Percentiles rank a stretch among this genome's conserved stretches.
Conservation (phyloP, 1,284 basidiomycete species). For the Ganoderma lingzhi region DNA sequence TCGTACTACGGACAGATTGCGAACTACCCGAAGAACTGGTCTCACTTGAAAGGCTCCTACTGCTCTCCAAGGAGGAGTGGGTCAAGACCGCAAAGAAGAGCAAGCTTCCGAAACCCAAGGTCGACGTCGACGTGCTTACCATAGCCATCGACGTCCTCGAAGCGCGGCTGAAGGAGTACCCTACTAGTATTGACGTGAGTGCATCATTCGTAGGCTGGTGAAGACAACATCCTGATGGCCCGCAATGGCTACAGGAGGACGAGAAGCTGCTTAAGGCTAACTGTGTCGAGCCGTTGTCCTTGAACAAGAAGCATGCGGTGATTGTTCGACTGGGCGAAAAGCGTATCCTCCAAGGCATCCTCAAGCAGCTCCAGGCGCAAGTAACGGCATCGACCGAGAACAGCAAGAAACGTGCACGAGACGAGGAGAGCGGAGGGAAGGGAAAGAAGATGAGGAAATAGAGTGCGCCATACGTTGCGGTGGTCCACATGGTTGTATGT, state of each 20-base stretch:
- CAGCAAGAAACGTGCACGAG: conserved; percentile 31
- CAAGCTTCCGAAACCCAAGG: conserved; percentile 81
- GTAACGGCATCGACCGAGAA: conserved; percentile 3
- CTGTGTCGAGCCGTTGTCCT: conserved; percentile 38
- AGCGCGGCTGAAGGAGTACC: conserved; percentile 62
- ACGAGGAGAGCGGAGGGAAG: conserved; percentile 22
- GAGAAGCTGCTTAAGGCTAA: conserved; percentile 49
- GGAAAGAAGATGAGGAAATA: conserved; percentile 32
- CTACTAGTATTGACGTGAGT: conserved; percentile 63
- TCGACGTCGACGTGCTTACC: conserved; percentile 57
- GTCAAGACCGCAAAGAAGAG: conserved; percentile 68
- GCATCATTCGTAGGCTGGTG: background rate
- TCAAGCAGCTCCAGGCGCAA: conserved; percentile 25
- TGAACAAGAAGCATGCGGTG: conserved; percentile 69
- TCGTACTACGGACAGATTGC: conserved; percentile 64
- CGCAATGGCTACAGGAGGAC: conserved; percentile 55
- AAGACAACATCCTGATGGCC: background rate
- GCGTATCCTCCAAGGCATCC: conserved; percentile 60
- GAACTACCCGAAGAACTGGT: conserved; percentile 71
- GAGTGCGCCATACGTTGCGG: background rate
- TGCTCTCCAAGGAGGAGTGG: conserved; percentile 70
- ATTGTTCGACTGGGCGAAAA: conserved; percentile 87
- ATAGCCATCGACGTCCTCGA: conserved; percentile 59
- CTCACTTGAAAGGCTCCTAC: conserved; percentile 77
- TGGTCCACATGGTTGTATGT: background rate